A percentile compares a stretch with the other conserved stretches of the same genome.
Evolutionary conservation across 768 basidiomycete species (phyloP).

Genomic region (Phaffia tasmanica): DNA sequence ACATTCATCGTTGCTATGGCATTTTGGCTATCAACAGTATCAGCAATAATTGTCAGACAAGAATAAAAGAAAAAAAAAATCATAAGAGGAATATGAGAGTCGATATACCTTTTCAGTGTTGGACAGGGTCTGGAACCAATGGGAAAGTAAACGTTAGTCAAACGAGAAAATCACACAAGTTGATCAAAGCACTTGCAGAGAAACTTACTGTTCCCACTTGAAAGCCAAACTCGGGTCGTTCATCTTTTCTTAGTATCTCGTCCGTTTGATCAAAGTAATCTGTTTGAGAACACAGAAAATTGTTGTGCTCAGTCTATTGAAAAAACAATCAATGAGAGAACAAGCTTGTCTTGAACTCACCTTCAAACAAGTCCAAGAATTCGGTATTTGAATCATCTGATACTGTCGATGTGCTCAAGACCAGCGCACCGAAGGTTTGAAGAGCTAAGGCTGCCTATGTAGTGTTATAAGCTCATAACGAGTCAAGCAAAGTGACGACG

Average conservation of each 20-base stretch:
- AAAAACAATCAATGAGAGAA: no score
- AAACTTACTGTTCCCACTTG: constrained; percentile 43
- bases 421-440: constrained; percentile 62
- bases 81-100: no score
- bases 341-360: no score
- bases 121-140: no score
- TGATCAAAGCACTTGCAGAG: neutral
- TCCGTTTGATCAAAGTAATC: constrained; percentile 78
- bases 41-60: no score
- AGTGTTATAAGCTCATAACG: constrained; percentile 13
- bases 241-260: constrained; percentile 56
- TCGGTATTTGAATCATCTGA: constrained; percentile 64
- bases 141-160: neutral
- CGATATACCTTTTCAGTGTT: no score
- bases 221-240: constrained; percentile 74
- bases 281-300: no score
- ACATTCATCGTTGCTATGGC: constrained; percentile 57
- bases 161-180: neutral
- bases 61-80: no score
- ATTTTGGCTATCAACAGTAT: constrained; percentile 48
- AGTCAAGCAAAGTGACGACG: neutral
- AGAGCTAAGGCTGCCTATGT: constrained; percentile 49
- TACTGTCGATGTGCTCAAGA: constrained; percentile 75
- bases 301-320: no score
- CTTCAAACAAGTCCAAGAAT: constrained; percentile 78